phyloP scores from a whole-genome alignment of 2,329 filamentous ascomycete species.

The Sclerotinia spermophila region DNA sequence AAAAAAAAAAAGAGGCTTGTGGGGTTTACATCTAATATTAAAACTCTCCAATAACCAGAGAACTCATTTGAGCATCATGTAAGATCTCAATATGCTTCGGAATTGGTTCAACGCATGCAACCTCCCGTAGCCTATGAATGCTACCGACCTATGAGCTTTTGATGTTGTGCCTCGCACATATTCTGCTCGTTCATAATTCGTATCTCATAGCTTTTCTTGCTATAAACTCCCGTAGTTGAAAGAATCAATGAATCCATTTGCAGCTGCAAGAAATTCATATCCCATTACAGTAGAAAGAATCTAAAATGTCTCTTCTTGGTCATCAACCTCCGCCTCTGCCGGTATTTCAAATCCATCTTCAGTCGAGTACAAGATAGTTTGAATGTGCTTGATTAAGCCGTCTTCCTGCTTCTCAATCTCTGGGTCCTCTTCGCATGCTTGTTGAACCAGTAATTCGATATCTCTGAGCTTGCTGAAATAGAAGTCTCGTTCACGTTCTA shows the following conservation, averaged over 20 bases:
- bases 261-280: conserved; percentile 21
- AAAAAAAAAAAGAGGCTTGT: conserved; percentile 1
- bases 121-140: conserved; percentile 9
- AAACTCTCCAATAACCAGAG: conserved; percentile 14
- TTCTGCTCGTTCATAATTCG: conserved; percentile 26
- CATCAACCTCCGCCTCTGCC: conserved; percentile 61
- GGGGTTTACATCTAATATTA: conserved; percentile 10
- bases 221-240: conserved; percentile 31
- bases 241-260: conserved; percentile 23
- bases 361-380: conserved; percentile 94
- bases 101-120: conserved; percentile 9
- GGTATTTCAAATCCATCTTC: conserved; percentile 92
- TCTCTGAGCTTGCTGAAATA: conserved; percentile 99
- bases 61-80: conserved; percentile 14
- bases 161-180: conserved; percentile 12
- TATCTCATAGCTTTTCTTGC: conserved; percentile 24
- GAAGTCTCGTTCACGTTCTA: conserved; percentile 96
- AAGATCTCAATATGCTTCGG: conserved; percentile 17
- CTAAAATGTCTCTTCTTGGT: conserved; percentile 78
- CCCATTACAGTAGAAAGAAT: conserved; percentile 26
- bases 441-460: conserved; percentile 92
- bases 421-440: conserved; percentile 86
- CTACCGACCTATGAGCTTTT: conserved; percentile 18
- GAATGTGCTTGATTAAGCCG: conserved; percentile 90
- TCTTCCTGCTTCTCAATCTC: conserved; percentile 93